phyloP scores from a whole-genome alignment of 1,284 basidiomycete genomes.

The Neonothopanus nambi region DNA sequence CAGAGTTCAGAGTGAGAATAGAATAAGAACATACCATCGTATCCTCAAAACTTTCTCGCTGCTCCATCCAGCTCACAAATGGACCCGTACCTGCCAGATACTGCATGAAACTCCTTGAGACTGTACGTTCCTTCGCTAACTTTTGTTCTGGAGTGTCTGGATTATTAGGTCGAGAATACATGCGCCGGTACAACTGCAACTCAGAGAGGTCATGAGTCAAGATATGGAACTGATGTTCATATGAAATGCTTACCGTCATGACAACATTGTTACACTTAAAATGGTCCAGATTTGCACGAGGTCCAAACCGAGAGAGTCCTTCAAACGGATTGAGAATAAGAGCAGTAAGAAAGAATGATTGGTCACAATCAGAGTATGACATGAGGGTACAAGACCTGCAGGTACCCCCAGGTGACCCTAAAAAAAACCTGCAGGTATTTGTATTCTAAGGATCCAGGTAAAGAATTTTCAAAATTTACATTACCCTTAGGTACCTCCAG shows the following conservation, averaged over 20 bases:
- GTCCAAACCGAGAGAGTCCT: constrained; percentile 25
- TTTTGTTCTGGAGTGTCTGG: constrained; percentile 10
- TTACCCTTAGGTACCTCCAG: too few relatives aligned
- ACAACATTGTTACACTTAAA: constrained; percentile 24
- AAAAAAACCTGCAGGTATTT: too few relatives aligned
- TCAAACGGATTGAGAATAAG: constrained; percentile 27
- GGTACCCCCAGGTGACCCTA: too few relatives aligned
- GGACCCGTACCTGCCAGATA: constrained; percentile 22
- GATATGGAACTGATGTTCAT: too few relatives aligned
- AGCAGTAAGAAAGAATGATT: constrained; percentile 12
- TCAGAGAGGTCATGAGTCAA: background rate
- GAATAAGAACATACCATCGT: background rate
- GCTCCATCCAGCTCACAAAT: constrained; percentile 21
- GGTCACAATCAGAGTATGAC: too few relatives aligned
- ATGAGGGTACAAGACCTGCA: too few relatives aligned
- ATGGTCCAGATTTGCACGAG: constrained; percentile 21
- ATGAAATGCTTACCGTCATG: constrained; percentile 19
- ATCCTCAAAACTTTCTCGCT: background rate
- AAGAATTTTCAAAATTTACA: too few relatives aligned
- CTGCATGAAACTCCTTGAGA: constrained; percentile 22
- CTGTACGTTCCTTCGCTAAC: constrained; percentile 19
- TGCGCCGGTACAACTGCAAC: constrained; percentile 21
- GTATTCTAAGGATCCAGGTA: too few relatives aligned
- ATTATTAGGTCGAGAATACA: constrained; percentile 17
- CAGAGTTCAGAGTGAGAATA: background rate